These are phyloP conservation scores for Actinomucor elegans DNA, from an alignment of 371 early-diverging fungal species.

Conservation along the genomic window DNA sequence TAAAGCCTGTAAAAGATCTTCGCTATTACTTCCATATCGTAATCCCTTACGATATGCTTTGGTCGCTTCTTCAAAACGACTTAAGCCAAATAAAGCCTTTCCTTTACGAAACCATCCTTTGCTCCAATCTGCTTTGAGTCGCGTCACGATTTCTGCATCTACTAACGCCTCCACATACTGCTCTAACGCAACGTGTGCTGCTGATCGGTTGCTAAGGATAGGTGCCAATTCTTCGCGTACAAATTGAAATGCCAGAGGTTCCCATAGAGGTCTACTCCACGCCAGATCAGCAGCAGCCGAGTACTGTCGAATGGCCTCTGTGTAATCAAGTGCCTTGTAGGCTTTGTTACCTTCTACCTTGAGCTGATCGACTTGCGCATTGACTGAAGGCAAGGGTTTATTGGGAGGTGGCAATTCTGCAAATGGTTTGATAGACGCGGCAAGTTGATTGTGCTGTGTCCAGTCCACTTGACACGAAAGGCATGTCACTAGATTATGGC, in stretches of 20 bases:
- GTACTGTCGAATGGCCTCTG: constrained; percentile 67
- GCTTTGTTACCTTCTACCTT: constrained; percentile 70
- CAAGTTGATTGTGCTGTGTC: constrained; percentile 48
- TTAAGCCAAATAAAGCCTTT: constrained; percentile 65
- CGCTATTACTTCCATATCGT: constrained; percentile 59
- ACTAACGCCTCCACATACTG: constrained; percentile 70
- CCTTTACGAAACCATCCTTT: constrained; percentile 81
- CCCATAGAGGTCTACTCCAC: constrained; percentile 73
- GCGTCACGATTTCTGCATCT: constrained; percentile 70
- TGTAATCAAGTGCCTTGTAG: constrained; percentile 62
- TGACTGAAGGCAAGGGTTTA: constrained; percentile 49
- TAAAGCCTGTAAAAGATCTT: constrained; percentile 47
- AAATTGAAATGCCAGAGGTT: constrained; percentile 54
- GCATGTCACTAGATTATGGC: constrained; percentile 49
- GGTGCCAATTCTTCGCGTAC: constrained; percentile 68
- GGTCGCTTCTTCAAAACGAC: constrained; percentile 61
- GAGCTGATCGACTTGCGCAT: constrained; percentile 57
- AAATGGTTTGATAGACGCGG: constrained; percentile 43
- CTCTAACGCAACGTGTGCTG: constrained; percentile 60
- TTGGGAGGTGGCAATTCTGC: constrained; percentile 66
- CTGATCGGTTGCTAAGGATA: constrained; percentile 69
- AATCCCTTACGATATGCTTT: constrained; percentile 63
- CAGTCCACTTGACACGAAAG: constrained; percentile 44
- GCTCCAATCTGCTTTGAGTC: constrained; percentile 68
- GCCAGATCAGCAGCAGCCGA: constrained; percentile 66